Evolutionary conservation across 2,329 filamentous ascomycete species (phyloP).

Genomic region (Dothideomycetidae sp.): DNA sequence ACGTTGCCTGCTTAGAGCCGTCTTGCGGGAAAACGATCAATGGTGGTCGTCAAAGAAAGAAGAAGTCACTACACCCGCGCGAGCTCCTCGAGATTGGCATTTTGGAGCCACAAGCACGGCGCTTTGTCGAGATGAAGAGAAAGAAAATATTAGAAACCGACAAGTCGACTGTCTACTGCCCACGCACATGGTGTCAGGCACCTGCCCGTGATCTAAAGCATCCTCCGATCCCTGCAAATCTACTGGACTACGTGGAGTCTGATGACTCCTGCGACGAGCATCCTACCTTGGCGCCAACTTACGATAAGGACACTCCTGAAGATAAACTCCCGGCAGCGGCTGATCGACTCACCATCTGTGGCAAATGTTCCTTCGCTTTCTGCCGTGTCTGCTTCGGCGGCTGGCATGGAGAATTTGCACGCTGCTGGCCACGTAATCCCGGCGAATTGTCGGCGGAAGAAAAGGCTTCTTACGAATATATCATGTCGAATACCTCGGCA

Average conservation of each 20-base stretch:
- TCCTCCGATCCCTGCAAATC: conserved; percentile 30
- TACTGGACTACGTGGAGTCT: conserved; percentile 26
- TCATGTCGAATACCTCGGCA: conserved; percentile 65
- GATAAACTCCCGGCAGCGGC: conserved; percentile 16
- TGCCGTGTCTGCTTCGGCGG: conserved; percentile 59
- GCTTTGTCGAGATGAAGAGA: conserved; percentile 80
- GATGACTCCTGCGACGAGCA: conserved; percentile 20
- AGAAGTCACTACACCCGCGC: conserved; percentile 62
- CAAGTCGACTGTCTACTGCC: conserved; percentile 84
- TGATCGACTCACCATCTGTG: conserved; percentile 68
- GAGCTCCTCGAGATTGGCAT: conserved; percentile 50
- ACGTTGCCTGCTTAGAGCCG: conserved; percentile 66
- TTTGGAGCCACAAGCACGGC: conserved; percentile 54
- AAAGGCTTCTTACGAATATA: conserved; percentile 71
- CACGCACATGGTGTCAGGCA: conserved; percentile 81
- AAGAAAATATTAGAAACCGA: conserved; percentile 87
- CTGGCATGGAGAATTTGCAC: conserved; percentile 90
- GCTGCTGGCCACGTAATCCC: conserved; percentile 49
- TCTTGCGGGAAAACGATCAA: conserved; percentile 53
- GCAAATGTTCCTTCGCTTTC: conserved; percentile 82
- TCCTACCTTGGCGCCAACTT: not conserved
- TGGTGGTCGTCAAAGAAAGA: conserved; percentile 23
- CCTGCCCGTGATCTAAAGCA: conserved; percentile 50
- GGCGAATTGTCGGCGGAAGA: conserved; percentile 71
- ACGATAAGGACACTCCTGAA: conserved; percentile 7